These are phyloP conservation scores for Dissophora globulifera DNA, from an alignment of 192 early-diverging fungal species.

Conservation along the genomic window DNA sequence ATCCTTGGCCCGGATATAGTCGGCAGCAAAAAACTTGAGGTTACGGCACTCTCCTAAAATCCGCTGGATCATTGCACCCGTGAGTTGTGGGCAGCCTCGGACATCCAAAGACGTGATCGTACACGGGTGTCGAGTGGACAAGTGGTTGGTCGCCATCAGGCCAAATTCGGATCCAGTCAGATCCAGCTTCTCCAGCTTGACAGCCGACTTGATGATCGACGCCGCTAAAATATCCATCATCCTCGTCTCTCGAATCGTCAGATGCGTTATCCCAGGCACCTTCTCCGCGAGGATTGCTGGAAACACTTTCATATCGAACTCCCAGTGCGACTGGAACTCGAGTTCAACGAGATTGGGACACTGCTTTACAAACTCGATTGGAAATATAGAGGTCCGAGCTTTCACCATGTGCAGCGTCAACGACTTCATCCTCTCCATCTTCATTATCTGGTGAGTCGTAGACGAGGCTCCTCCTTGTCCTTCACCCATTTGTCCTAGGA, in stretches of 20 bases:
- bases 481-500: neutral
- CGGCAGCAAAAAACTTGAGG: constrained; percentile 16
- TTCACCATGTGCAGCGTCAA: constrained; percentile 9
- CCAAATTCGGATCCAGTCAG: constrained; percentile 23
- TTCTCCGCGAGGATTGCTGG: neutral
- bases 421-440: constrained; percentile 25
- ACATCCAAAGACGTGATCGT: constrained; percentile 23
- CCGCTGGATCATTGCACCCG: constrained; percentile 29
- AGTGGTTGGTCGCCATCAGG: constrained; percentile 30
- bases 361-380: constrained; percentile 16
- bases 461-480: neutral
- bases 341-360: constrained; percentile 36
- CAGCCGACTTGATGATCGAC: constrained; percentile 14
- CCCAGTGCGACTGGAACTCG: constrained; percentile 8
- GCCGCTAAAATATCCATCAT: constrained; percentile 15
- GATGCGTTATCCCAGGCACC: constrained; percentile 12
- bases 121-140: constrained; percentile 14
- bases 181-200: constrained; percentile 21
- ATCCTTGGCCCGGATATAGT: constrained; percentile 26
- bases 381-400: constrained; percentile 5
- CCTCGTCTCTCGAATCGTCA: neutral
- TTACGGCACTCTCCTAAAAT: constrained; percentile 31
- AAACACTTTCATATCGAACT: constrained; percentile 1
- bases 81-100: constrained; percentile 14
- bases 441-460: neutral